Base-by-base conservation (phyloP, 179 eudicot species). In the Beta lomatogona region DNA sequence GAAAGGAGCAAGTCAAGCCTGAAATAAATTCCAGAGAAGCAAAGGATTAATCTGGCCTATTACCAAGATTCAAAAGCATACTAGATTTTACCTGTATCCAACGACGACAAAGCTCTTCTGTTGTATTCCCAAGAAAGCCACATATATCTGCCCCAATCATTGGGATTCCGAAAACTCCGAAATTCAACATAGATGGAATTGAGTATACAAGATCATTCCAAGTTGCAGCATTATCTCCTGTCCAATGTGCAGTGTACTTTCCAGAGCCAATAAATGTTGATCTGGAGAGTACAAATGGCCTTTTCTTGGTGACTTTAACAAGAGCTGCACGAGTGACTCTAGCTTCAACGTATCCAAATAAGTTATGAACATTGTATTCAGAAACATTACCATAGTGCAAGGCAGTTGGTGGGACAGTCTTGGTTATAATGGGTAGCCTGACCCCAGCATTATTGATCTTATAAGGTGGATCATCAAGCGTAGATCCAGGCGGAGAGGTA, bases 131-230 rank as follows among this genome's bases (percentile, higher is more conserved):
- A 6, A 77, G 48, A 59, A 88, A 88, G 3, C 91, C 91, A 71
- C 89, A 86, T 28, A 88, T 86, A 86, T 88, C 91, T n/a, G 89
- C 89, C 22, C 91, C 89, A 79, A 88, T 84, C 91, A 88, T 86
- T 45, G 91, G 91, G 50, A 86, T 77, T 14, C 91, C 89, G 77
- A 86, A 86, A 8, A 88, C 21, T 45, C 91, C 91, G 48, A 67
- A 88, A 71, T 75, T 86, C 50, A 88, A 80, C 4, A 88, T 85
- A 58, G 84, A 57, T 0, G 91, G 89, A 74, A 88, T 87, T 48
- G 89, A 54, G 69, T 85, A 88, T 41, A 81, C 84, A 76, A 88
- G 81, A 65, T 88, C 89, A 61, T 85, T 69, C 91, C 91, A 88
- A 3, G 88, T 88, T 7, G 89, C 91, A 73, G 88, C 88, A 77